Percentiles rank a stretch among this genome's conserved stretches.
Evolutionary conservation across 2,329 filamentous ascomycete genomes (phyloP).

Genomic region (Fusarium sp.): DNA sequence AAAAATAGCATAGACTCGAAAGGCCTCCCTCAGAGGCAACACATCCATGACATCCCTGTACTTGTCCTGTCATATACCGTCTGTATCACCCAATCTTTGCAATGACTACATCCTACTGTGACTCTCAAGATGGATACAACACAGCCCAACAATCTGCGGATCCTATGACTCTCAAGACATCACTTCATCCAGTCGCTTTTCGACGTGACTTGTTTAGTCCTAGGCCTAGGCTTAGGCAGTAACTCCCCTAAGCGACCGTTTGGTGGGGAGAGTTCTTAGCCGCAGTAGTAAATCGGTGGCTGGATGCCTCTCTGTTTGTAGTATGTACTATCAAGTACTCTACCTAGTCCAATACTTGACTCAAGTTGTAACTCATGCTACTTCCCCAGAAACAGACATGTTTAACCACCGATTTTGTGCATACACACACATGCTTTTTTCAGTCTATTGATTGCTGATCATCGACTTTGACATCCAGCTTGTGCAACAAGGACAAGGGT

Average conservation of each 20-base stretch:
- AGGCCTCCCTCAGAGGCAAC: conserved; percentile 2
- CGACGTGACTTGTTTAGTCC: neutral
- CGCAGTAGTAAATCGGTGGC: conserved; percentile 4
- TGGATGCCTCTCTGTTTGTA: neutral
- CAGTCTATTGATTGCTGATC: conserved; percentile 1
- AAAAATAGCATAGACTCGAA: conserved; percentile 29
- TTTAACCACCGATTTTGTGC: neutral
- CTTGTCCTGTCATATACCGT: neutral
- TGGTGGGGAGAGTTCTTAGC: neutral
- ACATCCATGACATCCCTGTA: conserved; percentile 16
- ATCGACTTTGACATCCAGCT: neutral
- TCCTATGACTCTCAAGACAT: conserved; percentile 1
- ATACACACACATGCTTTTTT: conserved; percentile 2
- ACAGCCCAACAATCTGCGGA: conserved; percentile 16
- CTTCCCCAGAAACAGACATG: neutral
- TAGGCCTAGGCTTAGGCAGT: neutral
- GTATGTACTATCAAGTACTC: neutral
- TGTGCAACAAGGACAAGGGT: conserved; percentile 8
- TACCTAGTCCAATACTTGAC: neutral
- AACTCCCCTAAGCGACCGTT: neutral
- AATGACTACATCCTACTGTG: conserved; percentile 5
- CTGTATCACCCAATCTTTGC: conserved; percentile 20
- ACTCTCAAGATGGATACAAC: conserved; percentile 1
- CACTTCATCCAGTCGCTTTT: neutral
- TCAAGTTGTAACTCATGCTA: neutral